Evolutionary conservation across 352 stramenopile species (phyloP).

Genomic region (Phytophthora multivora): DNA sequence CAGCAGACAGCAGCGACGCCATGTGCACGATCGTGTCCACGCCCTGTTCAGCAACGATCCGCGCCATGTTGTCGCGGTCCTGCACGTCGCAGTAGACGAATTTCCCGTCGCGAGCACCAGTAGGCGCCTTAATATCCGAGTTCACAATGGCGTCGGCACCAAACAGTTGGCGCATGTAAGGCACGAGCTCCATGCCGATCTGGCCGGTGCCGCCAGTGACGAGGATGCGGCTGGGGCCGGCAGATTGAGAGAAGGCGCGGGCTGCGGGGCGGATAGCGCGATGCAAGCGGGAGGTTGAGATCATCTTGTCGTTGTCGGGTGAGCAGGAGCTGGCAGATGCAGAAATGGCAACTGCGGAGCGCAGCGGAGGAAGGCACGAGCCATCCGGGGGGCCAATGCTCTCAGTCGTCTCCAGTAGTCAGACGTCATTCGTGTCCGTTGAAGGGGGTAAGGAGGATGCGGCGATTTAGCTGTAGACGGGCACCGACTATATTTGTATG

Average conservation of each 20-base stretch:
- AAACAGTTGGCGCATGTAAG: constrained; percentile 73
- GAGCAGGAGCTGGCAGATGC: constrained; percentile 15
- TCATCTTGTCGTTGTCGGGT: constrained; percentile 10
- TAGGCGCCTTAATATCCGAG: constrained; percentile 78
- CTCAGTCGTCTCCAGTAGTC: constrained; percentile 17
- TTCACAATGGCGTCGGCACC: constrained; percentile 71
- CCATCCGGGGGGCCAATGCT: neutral
- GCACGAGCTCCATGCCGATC: constrained; percentile 88
- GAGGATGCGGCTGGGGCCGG: constrained; percentile 55
- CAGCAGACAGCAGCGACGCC: constrained; percentile 88
- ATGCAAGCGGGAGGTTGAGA: constrained; percentile 19
- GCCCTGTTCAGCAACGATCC: constrained; percentile 88
- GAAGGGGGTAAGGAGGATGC: constrained; percentile 20
- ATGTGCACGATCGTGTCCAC: constrained; percentile 92
- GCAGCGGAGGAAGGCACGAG: neutral
- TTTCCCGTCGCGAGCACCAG: constrained; percentile 49
- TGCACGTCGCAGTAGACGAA: constrained; percentile 89
- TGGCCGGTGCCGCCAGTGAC: constrained; percentile 83
- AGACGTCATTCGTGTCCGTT: constrained; percentile 33
- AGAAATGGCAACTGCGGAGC: constrained; percentile 20
- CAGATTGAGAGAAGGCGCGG: constrained; percentile 21
- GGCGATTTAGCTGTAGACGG: neutral
- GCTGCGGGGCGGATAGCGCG: constrained; percentile 3
- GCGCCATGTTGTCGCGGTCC: constrained; percentile 71
- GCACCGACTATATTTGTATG: neutral